A percentile compares a stretch with the other conserved stretches of the same genome.
phyloP scores from a whole-genome alignment of 352 stramenopile genomes.

The Saprolegnia parasitica region DNA sequence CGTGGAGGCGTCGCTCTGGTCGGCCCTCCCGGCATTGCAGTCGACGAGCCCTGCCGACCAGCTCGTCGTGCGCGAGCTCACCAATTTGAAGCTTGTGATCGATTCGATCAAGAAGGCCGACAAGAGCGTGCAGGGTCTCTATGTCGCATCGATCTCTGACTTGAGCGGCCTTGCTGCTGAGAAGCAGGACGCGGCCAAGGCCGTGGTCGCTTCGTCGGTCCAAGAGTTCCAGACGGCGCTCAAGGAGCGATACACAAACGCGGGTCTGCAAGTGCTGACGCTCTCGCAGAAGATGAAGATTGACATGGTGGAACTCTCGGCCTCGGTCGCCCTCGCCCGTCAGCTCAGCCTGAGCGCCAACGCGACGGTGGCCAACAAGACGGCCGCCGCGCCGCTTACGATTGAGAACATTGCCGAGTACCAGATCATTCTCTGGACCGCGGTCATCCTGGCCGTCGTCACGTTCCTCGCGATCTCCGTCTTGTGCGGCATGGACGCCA shows the following conservation, averaged over 20 bases:
- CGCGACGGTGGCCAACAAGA: slow-evolving; percentile 24
- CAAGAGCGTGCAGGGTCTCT: slow-evolving; percentile 33
- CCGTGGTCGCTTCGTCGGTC: slow-evolving; percentile 34
- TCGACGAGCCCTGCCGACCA: neutral
- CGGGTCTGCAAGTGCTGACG: slow-evolving; percentile 40
- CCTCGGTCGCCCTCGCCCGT: slow-evolving; percentile 34
- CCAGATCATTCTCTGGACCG: slow-evolving; percentile 82
- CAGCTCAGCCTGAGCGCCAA: slow-evolving; percentile 32
- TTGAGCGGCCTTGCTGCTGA: slow-evolving; percentile 26
- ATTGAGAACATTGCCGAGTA: slow-evolving; percentile 68
- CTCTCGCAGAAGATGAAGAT: slow-evolving; percentile 27
- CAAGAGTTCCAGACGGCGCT: slow-evolving; percentile 40
- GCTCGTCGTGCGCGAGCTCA: slow-evolving; percentile 19
- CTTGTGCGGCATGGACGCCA: slow-evolving; percentile 68
- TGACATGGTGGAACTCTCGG: slow-evolving; percentile 33
- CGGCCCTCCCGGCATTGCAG: neutral
- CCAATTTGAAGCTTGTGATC: slow-evolving; percentile 6
- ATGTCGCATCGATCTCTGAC: slow-evolving; percentile 38
- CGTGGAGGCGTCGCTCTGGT: slow-evolving; percentile 20
- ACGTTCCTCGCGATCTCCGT: slow-evolving; percentile 48
- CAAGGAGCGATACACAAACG: slow-evolving; percentile 33
- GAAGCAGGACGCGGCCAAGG: slow-evolving; percentile 34
- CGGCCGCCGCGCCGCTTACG: slow-evolving; percentile 33
- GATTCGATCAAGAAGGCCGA: neutral
- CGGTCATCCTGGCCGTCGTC: slow-evolving; percentile 49